These are phyloP conservation scores for Aspergillus eucalypticola DNA, from an alignment of 2,329 filamentous ascomycete species.

Conservation along the genomic window DNA sequence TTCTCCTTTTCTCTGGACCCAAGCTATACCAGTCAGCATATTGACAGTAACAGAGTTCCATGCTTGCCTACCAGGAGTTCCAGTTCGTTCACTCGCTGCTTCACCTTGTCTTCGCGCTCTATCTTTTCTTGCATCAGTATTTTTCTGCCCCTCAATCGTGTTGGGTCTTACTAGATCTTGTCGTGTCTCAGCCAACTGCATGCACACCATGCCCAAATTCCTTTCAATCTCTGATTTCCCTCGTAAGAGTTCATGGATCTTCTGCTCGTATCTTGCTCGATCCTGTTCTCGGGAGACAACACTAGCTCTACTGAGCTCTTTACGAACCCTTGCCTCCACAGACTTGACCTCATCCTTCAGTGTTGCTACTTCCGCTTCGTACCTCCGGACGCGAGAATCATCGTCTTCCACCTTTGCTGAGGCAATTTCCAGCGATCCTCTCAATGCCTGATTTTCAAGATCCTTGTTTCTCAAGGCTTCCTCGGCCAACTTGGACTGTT, in stretches of 20 bases:
- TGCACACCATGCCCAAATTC: constrained; percentile 15
- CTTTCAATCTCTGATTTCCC: constrained; percentile 30
- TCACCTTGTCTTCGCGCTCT: not conserved
- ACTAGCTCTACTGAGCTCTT: constrained; percentile 36
- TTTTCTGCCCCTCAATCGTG: not conserved
- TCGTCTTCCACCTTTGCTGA: constrained; percentile 17
- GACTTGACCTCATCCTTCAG: constrained; percentile 24
- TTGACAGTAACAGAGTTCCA: too few species aligned
- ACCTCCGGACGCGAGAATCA: constrained; percentile 17
- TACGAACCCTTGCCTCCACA: constrained; percentile 29
- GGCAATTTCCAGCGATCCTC: constrained; percentile 22
- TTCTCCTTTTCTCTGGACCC: constrained; percentile 23
- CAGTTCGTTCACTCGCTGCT: constrained; percentile 12
- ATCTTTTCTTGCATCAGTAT: not conserved
- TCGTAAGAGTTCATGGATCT: constrained; percentile 26
- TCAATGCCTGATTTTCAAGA: constrained; percentile 20
- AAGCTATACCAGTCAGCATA: constrained; percentile 24
- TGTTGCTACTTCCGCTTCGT: constrained; percentile 25
- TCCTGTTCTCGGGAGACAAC: constrained; percentile 29
- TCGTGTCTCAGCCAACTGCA: constrained; percentile 24
- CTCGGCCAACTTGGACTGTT: constrained; percentile 18
- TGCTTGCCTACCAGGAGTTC: constrained; percentile 22
- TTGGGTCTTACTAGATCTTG: constrained; percentile 26
- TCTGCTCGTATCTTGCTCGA: constrained; percentile 32
- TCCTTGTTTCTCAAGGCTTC: constrained; percentile 23